phyloP scores from a whole-genome alignment of 352 stramenopile species.

The Globisporangium cederbergense region DNA sequence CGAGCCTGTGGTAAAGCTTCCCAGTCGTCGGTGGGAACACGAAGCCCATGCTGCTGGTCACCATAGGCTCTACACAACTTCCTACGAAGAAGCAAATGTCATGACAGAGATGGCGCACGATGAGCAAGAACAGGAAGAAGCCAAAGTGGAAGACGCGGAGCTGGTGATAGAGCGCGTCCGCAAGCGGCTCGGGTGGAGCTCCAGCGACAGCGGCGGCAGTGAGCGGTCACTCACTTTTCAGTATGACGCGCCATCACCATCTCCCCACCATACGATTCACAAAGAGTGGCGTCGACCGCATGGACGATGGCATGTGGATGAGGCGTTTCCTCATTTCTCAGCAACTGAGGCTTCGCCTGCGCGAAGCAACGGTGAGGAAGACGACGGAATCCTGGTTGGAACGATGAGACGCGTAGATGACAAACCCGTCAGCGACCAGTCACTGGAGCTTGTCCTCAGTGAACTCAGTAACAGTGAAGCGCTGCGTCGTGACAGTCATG shows the following conservation, averaged over 20 bases:
- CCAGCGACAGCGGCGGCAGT: neutral
- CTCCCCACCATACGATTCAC: neutral
- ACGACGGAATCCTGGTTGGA: conserved; percentile 6
- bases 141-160: conserved; percentile 38
- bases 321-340: neutral
- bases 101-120: neutral
- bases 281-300: neutral
- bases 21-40: neutral
- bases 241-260: neutral
- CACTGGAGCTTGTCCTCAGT: neutral
- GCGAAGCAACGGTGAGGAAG: neutral
- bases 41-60: neutral
- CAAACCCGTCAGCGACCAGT: neutral
- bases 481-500: neutral
- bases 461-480: conserved; percentile 1
- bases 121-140: conserved; percentile 15
- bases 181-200: conserved; percentile 40
- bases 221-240: neutral
- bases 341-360: neutral
- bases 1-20: neutral
- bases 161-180: conserved; percentile 60
- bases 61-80: neutral
- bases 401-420: neutral
- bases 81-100: neutral
- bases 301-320: too few relatives aligned